phyloP scores from a whole-genome alignment of 129 eudicot species.

The Deinandra increscens region DNA sequence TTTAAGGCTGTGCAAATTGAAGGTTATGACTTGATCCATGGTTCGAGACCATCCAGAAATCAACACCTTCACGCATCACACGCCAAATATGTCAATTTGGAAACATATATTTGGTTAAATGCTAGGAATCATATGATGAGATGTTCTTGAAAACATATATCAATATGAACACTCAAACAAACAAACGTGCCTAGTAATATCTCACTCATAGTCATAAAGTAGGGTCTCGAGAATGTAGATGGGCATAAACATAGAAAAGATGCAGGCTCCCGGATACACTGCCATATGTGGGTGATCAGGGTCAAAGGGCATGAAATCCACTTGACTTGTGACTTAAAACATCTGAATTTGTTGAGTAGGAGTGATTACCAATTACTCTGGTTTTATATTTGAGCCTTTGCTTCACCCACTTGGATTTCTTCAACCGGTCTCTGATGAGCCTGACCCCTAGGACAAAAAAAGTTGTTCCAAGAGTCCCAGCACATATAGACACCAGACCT shows the following conservation, averaged over 20 bases:
- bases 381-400: background rate
- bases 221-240: too few relatives aligned
- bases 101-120: too few relatives aligned
- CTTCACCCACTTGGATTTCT: constrained; percentile 1
- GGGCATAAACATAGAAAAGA: background rate
- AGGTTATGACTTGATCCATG: background rate
- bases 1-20: too few relatives aligned
- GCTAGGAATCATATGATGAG: background rate
- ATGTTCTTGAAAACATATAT: background rate
- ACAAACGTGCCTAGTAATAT: too few relatives aligned
- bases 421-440: background rate
- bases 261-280: constrained; percentile 1
- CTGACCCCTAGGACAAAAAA: background rate
- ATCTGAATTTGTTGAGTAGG: constrained; percentile 4
- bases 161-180: too few relatives aligned
- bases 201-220: too few relatives aligned
- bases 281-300: background rate
- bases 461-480: constrained; percentile 13
- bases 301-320: background rate
- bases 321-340: background rate
- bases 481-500: constrained; percentile 3
- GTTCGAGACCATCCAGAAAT: background rate
- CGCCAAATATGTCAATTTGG: too few relatives aligned
- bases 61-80: background rate
- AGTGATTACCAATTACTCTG: background rate